phyloP scores from a whole-genome alignment of 768 basidiomycete genomes.

The Kwoniella sp. region DNA sequence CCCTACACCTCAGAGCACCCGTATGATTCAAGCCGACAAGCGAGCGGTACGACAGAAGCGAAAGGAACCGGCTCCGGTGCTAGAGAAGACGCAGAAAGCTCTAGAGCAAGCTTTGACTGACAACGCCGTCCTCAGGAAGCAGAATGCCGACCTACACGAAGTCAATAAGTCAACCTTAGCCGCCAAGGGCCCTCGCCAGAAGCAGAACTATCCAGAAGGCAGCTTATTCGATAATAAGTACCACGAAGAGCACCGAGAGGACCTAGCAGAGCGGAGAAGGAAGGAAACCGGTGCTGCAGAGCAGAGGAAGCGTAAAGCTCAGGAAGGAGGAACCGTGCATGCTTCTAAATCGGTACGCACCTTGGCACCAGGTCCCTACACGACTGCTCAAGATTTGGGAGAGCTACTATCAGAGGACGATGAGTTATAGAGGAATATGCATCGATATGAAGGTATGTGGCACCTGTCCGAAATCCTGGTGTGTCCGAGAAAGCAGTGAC shows the following conservation, averaged over 20 bases:
- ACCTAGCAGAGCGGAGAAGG: conserved; percentile 1
- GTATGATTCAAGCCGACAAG: background rate
- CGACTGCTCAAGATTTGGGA: background rate
- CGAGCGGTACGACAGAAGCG: background rate
- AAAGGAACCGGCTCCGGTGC: background rate
- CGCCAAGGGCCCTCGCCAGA: conserved; percentile 16
- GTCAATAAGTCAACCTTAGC: too few relatives aligned
- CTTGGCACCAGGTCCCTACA: background rate
- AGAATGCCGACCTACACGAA: conserved; percentile 4
- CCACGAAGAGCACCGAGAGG: background rate
- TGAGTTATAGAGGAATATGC: background rate
- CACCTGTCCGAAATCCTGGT: background rate
- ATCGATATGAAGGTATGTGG: background rate
- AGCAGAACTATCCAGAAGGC: conserved; percentile 9
- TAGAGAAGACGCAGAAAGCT: conserved; percentile 11
- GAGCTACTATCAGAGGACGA: background rate
- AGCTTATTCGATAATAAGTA: background rate
- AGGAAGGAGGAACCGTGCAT: background rate
- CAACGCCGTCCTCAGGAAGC: background rate
- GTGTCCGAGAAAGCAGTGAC: too few relatives aligned
- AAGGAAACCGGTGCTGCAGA: background rate
- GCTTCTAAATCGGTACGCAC: background rate
- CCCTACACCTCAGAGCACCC: background rate
- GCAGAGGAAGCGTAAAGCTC: background rate
- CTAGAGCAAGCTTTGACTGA: conserved; percentile 1